Evolutionary conservation across 495 filamentous ascomycete species (phyloP).

Genomic region (Collariella sp.): DNA sequence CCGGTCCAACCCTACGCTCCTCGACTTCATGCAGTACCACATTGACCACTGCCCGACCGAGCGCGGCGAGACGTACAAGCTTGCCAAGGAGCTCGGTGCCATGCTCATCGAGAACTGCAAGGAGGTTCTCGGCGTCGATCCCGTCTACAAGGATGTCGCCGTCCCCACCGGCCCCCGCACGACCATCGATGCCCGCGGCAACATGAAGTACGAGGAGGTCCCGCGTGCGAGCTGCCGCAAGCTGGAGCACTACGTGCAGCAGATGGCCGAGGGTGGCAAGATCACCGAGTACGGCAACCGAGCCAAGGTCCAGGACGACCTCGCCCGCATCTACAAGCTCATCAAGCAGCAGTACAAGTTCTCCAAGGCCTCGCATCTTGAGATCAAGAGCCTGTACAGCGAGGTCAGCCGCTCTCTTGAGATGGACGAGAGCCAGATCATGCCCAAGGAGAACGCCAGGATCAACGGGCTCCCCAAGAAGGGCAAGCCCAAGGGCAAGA

Average conservation of each 20-base stretch:
- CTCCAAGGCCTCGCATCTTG: conserved; percentile 84
- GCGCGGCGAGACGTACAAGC: conserved; percentile 90
- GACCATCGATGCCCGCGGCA: conserved; percentile 79
- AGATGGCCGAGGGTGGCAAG: conserved; percentile 97
- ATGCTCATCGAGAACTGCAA: conserved; percentile 97
- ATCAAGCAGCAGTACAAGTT: conserved; percentile 96
- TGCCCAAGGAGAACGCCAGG: conserved; percentile 68
- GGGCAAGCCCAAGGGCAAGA: conserved; percentile 71
- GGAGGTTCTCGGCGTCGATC: conserved; percentile 71
- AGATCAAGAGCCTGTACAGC: conserved; percentile 90
- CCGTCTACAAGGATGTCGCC: conserved; percentile 91
- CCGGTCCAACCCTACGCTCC: conserved; percentile 84
- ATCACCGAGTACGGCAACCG: conserved; percentile 98
- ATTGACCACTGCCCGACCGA: conserved; percentile 98
- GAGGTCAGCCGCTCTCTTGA: conserved; percentile 85
- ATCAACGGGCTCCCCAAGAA: conserved; percentile 55
- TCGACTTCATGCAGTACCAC: conserved; percentile 99
- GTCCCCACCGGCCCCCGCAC: conserved; percentile 88
- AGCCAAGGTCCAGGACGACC: conserved; percentile 93
- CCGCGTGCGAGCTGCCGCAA: conserved; percentile 88
- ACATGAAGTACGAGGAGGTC: conserved; percentile 79
- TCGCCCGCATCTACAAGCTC: conserved; percentile 89
- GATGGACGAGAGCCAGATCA: conserved; percentile 97
- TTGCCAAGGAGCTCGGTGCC: conserved; percentile 91
- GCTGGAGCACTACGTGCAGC: conserved; percentile 94